Conservation (phyloP, 768 basidiomycete genomes). For the Dacryopinax primogenitus region DNA sequence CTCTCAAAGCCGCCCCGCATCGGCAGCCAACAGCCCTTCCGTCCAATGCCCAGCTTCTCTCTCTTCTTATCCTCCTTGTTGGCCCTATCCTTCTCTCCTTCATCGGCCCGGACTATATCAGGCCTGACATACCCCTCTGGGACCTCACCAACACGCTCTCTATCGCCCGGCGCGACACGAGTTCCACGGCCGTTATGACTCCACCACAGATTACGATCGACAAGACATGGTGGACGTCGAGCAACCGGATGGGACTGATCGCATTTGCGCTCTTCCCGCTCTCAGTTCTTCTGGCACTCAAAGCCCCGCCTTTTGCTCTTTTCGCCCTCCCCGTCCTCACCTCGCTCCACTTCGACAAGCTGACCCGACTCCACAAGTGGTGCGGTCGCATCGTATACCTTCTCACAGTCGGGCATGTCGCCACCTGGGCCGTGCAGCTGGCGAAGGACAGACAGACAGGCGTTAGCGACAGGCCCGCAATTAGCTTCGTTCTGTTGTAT, state of each 20-base stretch:
- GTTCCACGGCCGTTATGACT: slow-evolving; percentile 28
- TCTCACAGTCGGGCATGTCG: slow-evolving; percentile 46
- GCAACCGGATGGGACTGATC: slow-evolving; percentile 52
- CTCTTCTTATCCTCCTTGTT: slow-evolving; percentile 34
- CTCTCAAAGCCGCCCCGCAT: slow-evolving; percentile 30
- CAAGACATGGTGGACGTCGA: slow-evolving; percentile 61
- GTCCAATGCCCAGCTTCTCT: slow-evolving; percentile 50
- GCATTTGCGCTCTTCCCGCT: slow-evolving; percentile 62
- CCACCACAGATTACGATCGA: slow-evolving; percentile 46
- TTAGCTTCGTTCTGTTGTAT: slow-evolving; percentile 44
- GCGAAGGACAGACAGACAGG: slow-evolving; percentile 36
- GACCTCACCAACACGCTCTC: slow-evolving; percentile 23
- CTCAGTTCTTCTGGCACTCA: slow-evolving; percentile 56
- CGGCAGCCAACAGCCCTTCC: slow-evolving; percentile 40
- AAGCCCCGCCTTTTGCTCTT: slow-evolving; percentile 56
- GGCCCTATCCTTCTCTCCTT: slow-evolving; percentile 38
- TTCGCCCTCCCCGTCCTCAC: slow-evolving; percentile 49
- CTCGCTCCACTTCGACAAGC: slow-evolving; percentile 63
- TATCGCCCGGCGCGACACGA: slow-evolving; percentile 16
- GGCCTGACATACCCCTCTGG: slow-evolving; percentile 38
- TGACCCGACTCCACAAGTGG: slow-evolving; percentile 59
- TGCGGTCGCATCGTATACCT: slow-evolving; percentile 57
- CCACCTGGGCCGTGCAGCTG: slow-evolving; percentile 58
- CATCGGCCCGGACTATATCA: slow-evolving; percentile 57
- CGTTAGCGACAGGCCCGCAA: slow-evolving; percentile 24